phyloP scores from a whole-genome alignment of 441 rosid species.

The Bruguiera hainesii region DNA sequence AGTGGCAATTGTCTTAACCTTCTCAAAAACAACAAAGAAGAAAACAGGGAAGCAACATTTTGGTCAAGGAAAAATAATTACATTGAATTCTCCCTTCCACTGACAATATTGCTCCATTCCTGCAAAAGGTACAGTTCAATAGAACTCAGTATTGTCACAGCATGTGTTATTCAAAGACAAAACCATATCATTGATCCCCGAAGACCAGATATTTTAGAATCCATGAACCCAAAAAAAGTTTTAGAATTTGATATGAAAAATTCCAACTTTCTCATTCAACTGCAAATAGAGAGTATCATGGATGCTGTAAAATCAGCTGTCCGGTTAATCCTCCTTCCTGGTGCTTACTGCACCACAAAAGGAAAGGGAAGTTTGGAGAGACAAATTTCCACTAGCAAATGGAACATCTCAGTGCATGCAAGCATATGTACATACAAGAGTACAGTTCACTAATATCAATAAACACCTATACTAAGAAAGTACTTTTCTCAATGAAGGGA shows the following conservation, averaged over 20 bases:
- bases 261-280: neutral
- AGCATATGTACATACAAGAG: neutral
- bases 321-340: neutral
- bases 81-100: conserved; percentile 53
- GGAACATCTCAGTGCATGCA: too few relatives aligned
- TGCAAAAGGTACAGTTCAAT: conserved; percentile 33
- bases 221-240: neutral
- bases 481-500: conserved; percentile 3
- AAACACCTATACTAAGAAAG: neutral
- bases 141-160: conserved; percentile 14
- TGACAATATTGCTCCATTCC: conserved; percentile 54
- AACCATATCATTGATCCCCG: too few relatives aligned
- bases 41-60: conserved; percentile 16
- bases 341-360: neutral
- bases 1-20: conserved; percentile 14
- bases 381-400: neutral
- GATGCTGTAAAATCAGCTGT: neutral
- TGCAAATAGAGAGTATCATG: neutral
- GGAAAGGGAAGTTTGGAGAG: neutral
- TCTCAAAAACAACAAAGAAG: conserved; percentile 12
- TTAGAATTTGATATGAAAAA: neutral
- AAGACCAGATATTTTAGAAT: too few relatives aligned
- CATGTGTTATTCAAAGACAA: neutral
- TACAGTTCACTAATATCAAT: neutral
- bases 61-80: conserved; percentile 36